Base-by-base conservation (phyloP, 2,329 filamentous ascomycete genomes). In the Daldinia sp. region DNA sequence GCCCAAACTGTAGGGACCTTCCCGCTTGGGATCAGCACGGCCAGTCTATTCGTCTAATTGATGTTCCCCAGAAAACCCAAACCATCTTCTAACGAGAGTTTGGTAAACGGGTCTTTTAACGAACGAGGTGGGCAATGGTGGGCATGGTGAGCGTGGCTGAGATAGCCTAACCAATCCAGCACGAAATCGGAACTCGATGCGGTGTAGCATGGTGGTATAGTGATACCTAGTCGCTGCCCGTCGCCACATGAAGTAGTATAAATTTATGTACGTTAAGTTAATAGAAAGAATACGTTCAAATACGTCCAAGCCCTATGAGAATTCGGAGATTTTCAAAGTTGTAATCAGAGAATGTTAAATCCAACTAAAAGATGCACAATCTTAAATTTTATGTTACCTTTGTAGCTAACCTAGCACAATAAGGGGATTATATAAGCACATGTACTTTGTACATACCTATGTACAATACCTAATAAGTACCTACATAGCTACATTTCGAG, bases 1-100 rank as follows among this genome's bases (percentile, higher is more conserved):
- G 15, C 35, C 53, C 25, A 19, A 52, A 41, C 13, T 23, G 48
- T 47, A 58, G 11, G 11, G 21, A 61, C 52, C 52, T 64, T 58
- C 61, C 53, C 30, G 35, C 35, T 61, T 60, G 15, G 50, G 52
- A 48, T 54, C 30, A 52, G n/a, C 53, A 35, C n/a, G 34, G 35
- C 34, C 37, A 23, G 17, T 37, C n/a, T 52, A 21, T 35, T 35
- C 27, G 17, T 37, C n/a, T 52, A 21, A 23, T 35, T 21, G 6
- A 32, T 25, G 47, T 25, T 50, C 47, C 47, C 47, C 47, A 50
- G 47, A 30, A 50, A 35, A 50, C 27, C 30, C 47, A 35, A 50
- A 30, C 19, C 29, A 34, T 35, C 30, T 29, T 29, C 9, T 21
- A 13, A 11, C 13, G 9, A 45, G 39, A 13, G 21, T 27, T 13